Percentiles rank a stretch among this genome's conserved stretches.
These are phyloP conservation scores for Pouteria campechiana DNA, from an alignment of 179 eudicot genomes.

Conservation along the genomic window DNA sequence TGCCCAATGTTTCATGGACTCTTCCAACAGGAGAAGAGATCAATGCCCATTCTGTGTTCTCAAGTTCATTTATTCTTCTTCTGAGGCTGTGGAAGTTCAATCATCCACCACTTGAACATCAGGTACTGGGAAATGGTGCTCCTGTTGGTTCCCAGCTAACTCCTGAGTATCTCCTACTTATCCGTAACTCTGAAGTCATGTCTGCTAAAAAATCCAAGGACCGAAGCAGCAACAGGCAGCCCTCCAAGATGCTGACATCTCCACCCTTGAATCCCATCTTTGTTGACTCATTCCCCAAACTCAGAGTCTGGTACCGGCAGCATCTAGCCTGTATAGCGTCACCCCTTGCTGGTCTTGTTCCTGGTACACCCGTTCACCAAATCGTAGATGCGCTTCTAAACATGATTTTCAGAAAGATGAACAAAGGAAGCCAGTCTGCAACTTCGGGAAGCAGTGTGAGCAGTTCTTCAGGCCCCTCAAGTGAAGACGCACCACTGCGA, in stretches of 20 bases:
- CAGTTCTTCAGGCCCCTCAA: conserved; percentile 70
- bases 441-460: conserved; percentile 62
- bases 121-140: conserved; percentile 89
- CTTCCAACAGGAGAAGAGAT: conserved; percentile 79
- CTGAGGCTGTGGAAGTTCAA: conserved; percentile 94
- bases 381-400: conserved; percentile 71
- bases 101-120: conserved; percentile 82
- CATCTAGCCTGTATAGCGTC: conserved; percentile 95
- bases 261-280: conserved; percentile 65
- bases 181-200: conserved; percentile 65
- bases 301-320: conserved; percentile 87
- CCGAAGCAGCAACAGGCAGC: conserved; percentile 37
- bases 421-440: conserved; percentile 38
- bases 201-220: conserved; percentile 51
- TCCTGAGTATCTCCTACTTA: conserved; percentile 75
- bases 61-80: conserved; percentile 86
- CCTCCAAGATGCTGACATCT: conserved; percentile 52
- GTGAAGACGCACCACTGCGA: conserved; percentile 49
- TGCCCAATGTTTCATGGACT: conserved; percentile 66
- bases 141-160: conserved; percentile 93
- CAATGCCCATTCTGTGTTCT: conserved; percentile 75
- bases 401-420: conserved; percentile 84
- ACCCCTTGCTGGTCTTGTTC: conserved; percentile 75
- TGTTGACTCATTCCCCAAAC: conserved; percentile 82
- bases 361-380: conserved; percentile 76